Conservation (phyloP, 495 filamentous ascomycete genomes). For the Podospora pseudoanserina region DNA sequence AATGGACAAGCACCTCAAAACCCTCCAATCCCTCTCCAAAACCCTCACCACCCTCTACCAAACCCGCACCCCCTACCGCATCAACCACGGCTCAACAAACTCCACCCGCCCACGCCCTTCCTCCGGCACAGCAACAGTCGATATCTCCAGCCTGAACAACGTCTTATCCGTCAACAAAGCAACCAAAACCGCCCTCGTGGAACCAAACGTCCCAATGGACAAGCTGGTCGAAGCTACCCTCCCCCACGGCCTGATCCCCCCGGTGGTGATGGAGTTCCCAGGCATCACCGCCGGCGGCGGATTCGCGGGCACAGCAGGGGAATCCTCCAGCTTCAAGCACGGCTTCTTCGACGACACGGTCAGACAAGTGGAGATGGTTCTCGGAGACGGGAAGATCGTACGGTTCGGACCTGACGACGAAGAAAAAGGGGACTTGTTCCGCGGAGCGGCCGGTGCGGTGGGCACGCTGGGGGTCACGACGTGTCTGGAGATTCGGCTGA, state of each 20-base stretch:
- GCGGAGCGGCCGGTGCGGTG: constrained; percentile 54
- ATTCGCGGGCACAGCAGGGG: constrained; percentile 58
- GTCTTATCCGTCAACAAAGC: constrained; percentile 51
- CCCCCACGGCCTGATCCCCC: constrained; percentile 50
- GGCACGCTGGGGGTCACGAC: constrained; percentile 59
- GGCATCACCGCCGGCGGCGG: constrained; percentile 65
- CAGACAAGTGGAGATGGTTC: constrained; percentile 56
- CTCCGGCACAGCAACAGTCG: constrained; percentile 35
- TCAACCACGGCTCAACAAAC: constrained; percentile 74
- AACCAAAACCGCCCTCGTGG: constrained; percentile 49
- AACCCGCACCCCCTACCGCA: constrained; percentile 61
- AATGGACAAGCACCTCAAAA: constrained; percentile 29
- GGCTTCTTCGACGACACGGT: constrained; percentile 58
- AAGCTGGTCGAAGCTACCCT: constrained; percentile 51
- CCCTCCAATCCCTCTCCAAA: constrained; percentile 30
- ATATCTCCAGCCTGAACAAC: constrained; percentile 51
- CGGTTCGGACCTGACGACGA: constrained; percentile 26
- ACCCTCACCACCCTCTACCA: constrained; percentile 55
- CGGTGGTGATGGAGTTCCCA: constrained; percentile 62
- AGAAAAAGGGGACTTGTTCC: constrained; percentile 52
- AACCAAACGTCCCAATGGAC: constrained; percentile 66
- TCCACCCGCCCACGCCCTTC: constrained; percentile 57
- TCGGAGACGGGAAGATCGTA: constrained; percentile 50
- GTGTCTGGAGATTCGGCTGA: constrained; percentile 53
- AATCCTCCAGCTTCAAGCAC: constrained; percentile 57